Conservation (phyloP, 768 basidiomycete genomes). For the Suillus luteus region DNA sequence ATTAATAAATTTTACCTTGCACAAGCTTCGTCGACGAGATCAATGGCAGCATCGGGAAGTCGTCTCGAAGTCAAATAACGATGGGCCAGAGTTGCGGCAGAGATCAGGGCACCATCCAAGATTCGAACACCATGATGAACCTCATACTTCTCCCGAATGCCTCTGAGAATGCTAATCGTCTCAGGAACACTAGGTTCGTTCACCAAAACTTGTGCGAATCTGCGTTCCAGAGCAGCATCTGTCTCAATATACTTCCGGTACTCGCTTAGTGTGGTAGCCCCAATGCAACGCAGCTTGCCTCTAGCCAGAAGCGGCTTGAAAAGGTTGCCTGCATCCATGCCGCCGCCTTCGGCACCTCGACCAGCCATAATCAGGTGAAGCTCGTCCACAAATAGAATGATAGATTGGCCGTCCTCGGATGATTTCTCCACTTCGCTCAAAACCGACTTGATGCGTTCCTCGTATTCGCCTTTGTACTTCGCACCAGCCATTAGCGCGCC, state of each 20-base stretch:
- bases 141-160: conserved; percentile 92
- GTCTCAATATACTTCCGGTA: conserved; percentile 94
- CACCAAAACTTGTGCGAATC: conserved; percentile 91
- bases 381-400: conserved; percentile 96
- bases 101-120: conserved; percentile 82
- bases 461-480: conserved; percentile 94
- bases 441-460: conserved; percentile 92
- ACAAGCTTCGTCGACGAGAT: conserved; percentile 90
- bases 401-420: conserved; percentile 68
- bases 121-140: conserved; percentile 92
- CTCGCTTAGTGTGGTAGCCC: conserved; percentile 91
- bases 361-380: conserved; percentile 94
- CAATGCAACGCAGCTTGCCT: conserved; percentile 77
- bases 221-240: conserved; percentile 86
- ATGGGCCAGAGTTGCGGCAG: conserved; percentile 89
- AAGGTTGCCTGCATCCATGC: conserved; percentile 92
- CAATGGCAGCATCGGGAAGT: conserved; percentile 86
- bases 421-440: conserved; percentile 93
- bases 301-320: conserved; percentile 92
- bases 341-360: conserved; percentile 76
- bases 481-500: conserved; percentile 94
- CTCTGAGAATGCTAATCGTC: conserved; percentile 91
- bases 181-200: conserved; percentile 90
- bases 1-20: conserved; percentile 56
- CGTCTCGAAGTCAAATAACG: conserved; percentile 86